A percentile compares a stretch with the other conserved stretches of the same genome.
Conservation (phyloP, 1,139 yeast genomes). For the Taphrina pruni region DNA sequence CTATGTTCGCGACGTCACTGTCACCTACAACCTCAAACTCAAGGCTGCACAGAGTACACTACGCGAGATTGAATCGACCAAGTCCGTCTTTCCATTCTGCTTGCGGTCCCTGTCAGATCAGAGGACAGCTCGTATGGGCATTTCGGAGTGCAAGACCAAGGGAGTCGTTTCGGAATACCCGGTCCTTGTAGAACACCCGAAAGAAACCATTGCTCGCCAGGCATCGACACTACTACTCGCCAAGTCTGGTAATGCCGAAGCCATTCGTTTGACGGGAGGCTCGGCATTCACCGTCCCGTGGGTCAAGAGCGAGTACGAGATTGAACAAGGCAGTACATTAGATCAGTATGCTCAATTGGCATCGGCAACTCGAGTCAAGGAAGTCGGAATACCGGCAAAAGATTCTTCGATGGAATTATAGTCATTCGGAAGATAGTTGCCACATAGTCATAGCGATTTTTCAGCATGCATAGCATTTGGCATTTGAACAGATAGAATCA, state of each 20-base stretch:
- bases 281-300: constrained; percentile 70
- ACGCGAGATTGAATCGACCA: constrained; percentile 68
- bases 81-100: constrained; percentile 92
- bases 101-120: constrained; percentile 60
- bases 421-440: neutral
- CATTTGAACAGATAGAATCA: neutral
- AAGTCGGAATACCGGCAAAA: constrained; percentile 9
- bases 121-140: constrained; percentile 70
- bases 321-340: constrained; percentile 22
- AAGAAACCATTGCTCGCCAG: constrained; percentile 62
- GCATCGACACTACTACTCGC: constrained; percentile 74
- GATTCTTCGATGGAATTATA: constrained; percentile 28
- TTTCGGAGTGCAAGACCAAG: constrained; percentile 79
- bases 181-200: constrained; percentile 59
- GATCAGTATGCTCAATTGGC: constrained; percentile 15
- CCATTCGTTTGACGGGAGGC: constrained; percentile 83
- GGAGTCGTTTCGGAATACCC: constrained; percentile 79
- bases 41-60: constrained; percentile 75
- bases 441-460: neutral
- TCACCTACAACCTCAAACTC: constrained; percentile 75
- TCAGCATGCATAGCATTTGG: constrained; percentile 4
- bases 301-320: constrained; percentile 72
- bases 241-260: constrained; percentile 60
- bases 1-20: constrained; percentile 82
- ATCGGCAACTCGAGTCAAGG: constrained; percentile 22